phyloP scores from a whole-genome alignment of 2,329 filamentous ascomycete species.

The Aschersonia sp. region DNA sequence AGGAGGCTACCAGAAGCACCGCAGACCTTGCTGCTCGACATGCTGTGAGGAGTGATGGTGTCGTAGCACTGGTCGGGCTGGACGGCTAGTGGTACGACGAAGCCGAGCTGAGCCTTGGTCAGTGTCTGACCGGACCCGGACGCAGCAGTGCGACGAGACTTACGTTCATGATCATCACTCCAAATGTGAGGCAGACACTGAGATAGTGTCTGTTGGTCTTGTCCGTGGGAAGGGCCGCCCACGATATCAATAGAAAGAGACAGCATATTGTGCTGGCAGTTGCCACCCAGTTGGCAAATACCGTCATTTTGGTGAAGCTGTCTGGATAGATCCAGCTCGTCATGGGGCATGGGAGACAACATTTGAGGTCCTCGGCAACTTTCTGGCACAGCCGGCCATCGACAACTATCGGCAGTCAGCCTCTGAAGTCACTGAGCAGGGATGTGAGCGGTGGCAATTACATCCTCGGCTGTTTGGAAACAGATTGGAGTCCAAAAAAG shows the following conservation, averaged over 20 bases:
- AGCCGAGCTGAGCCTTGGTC: slow-evolving; percentile 50
- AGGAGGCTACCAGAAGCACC: slow-evolving; percentile 80
- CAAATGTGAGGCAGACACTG: slow-evolving; percentile 70
- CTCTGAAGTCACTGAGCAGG: background rate
- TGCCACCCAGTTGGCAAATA: slow-evolving; percentile 69
- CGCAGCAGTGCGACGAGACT: slow-evolving; percentile 19
- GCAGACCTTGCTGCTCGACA: slow-evolving; percentile 69
- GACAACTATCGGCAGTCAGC: slow-evolving; percentile 28
- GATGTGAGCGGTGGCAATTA: slow-evolving; percentile 20
- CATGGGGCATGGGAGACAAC: slow-evolving; percentile 83
- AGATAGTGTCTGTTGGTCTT: slow-evolving; percentile 89
- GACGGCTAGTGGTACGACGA: slow-evolving; percentile 73
- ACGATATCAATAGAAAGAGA: slow-evolving; percentile 65
- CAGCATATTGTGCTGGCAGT: slow-evolving; percentile 59
- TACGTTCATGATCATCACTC: slow-evolving; percentile 66
- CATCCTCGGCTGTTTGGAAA: slow-evolving; percentile 52
- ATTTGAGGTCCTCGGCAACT: slow-evolving; percentile 37
- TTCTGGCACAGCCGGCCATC: slow-evolving; percentile 39
- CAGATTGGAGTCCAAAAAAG: slow-evolving; percentile 50
- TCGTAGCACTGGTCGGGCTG: slow-evolving; percentile 75
- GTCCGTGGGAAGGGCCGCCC: slow-evolving; percentile 65
- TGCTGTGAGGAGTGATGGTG: slow-evolving; percentile 82
- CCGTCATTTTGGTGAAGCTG: slow-evolving; percentile 42
- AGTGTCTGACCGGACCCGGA: slow-evolving; percentile 4
- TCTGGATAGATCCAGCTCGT: slow-evolving; percentile 60